phyloP scores from a whole-genome alignment of 2,329 filamentous ascomycete species.

The Cladosporium sp. region DNA sequence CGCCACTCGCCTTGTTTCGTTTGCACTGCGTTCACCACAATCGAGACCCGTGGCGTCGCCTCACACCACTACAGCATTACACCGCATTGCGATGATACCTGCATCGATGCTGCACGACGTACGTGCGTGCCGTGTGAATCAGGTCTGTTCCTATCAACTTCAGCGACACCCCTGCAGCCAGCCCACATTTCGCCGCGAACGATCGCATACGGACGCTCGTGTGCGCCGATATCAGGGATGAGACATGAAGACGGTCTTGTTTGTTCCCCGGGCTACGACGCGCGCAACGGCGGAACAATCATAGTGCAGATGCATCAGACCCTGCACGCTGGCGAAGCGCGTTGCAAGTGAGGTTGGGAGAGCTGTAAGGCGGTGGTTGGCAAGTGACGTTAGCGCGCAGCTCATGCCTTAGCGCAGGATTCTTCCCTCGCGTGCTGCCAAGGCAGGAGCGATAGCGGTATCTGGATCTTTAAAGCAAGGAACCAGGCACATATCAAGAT shows the following conservation, averaged over 20 bases:
- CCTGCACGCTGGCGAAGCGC: conserved; percentile 1
- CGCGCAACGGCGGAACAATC: neutral
- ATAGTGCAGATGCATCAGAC: neutral
- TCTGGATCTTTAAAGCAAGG: conserved; percentile 6
- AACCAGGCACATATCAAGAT: conserved; percentile 1
- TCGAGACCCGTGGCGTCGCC: conserved; percentile 7
- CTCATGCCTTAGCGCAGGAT: conserved; percentile 6
- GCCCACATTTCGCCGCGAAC: neutral
- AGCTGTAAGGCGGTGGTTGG: conserved; percentile 7
- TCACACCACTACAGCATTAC: neutral
- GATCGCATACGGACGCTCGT: conserved; percentile 2
- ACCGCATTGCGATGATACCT: conserved; percentile 7
- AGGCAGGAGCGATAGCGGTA: neutral
- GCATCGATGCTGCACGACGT: conserved; percentile 1
- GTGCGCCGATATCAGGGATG: conserved; percentile 1
- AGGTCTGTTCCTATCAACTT: conserved; percentile 5
- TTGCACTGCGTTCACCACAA: conserved; percentile 5
- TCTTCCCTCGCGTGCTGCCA: conserved; percentile 5
- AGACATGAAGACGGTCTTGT: conserved; percentile 9
- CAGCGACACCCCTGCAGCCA: conserved; percentile 6
- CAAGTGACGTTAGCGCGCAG: conserved; percentile 6
- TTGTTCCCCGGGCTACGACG: neutral
- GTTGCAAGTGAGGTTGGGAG: conserved; percentile 10
- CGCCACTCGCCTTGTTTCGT: conserved; percentile 12
- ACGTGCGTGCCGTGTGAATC: conserved; percentile 4